Evolutionary conservation across 805 yeast genomes (phyloP).

Genomic region (Helenozyma baotianmanensis): DNA sequence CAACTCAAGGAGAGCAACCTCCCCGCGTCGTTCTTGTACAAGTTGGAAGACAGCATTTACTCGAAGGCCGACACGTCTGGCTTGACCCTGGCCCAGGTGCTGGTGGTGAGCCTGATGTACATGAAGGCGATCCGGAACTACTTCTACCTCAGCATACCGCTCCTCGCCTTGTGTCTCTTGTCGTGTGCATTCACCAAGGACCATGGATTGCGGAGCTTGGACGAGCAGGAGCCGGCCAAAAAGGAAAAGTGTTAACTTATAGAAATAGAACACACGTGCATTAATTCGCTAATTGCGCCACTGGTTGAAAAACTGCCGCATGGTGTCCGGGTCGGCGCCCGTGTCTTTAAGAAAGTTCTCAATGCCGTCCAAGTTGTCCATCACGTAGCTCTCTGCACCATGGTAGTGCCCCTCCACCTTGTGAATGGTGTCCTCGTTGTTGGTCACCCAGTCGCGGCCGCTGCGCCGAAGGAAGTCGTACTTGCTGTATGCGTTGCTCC

Average conservation of each 20-base stretch:
- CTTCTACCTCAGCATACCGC: constrained; percentile 32
- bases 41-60: constrained; percentile 27
- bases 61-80: constrained; percentile 20
- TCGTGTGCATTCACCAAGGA: constrained; percentile 32
- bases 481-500: neutral
- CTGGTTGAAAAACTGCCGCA: too few species aligned
- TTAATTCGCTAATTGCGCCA: too few species aligned
- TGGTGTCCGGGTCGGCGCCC: too few species aligned
- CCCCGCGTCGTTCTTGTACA: constrained; percentile 14
- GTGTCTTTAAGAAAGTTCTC: too few species aligned
- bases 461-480: neutral
- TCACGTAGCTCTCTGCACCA: neutral
- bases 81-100: constrained; percentile 18
- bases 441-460: neutral
- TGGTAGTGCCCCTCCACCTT: neutral
- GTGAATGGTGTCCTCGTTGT: neutral
- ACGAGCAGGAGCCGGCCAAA: constrained; percentile 18
- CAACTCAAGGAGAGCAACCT: constrained; percentile 2
- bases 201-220: constrained; percentile 34
- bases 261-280: too few species aligned
- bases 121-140: constrained; percentile 25
- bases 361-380: constrained; percentile 1
- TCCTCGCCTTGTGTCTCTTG: constrained; percentile 31
- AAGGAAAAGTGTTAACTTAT: too few species aligned
- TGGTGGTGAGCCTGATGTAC: constrained; percentile 20